A percentile compares a stretch with the other conserved stretches of the same genome.
Conservation (phyloP, 1,284 basidiomycete genomes). For the Golubevia sp. region DNA sequence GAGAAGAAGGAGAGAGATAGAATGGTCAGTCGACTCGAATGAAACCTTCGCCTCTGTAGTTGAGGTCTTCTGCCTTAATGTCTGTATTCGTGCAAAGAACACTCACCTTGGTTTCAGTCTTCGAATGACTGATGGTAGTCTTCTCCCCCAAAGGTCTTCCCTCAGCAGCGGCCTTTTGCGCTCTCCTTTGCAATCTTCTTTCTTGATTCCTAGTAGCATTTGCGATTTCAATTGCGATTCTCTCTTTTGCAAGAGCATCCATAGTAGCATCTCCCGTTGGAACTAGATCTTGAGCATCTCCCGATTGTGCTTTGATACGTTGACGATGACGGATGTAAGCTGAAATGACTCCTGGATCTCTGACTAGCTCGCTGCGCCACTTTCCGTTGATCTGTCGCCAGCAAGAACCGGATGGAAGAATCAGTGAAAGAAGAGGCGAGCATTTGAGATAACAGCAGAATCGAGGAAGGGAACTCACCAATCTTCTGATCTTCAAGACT, state of each 20-base stretch:
- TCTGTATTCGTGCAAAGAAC: slow-evolving; percentile 46
- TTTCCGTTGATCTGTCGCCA: slow-evolving; percentile 31
- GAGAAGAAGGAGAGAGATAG: background rate
- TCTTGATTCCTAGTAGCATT: slow-evolving; percentile 56
- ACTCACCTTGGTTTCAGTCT: background rate
- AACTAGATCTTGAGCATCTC: slow-evolving; percentile 52
- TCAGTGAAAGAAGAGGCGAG: background rate
- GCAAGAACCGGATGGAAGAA: background rate
- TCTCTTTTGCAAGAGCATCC: slow-evolving; percentile 49
- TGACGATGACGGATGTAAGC: slow-evolving; percentile 57
- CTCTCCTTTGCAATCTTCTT: slow-evolving; percentile 51
- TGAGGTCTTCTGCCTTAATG: slow-evolving; percentile 28
- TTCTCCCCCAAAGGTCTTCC: slow-evolving; percentile 17
- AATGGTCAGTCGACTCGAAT: background rate
- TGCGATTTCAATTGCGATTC: slow-evolving; percentile 51
- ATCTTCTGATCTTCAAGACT: slow-evolving; percentile 38
- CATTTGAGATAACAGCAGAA: too few relatives aligned
- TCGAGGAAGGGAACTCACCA: slow-evolving; percentile 7
- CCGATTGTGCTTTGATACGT: slow-evolving; percentile 55
- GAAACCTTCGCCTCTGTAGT: background rate
- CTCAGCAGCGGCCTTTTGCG: slow-evolving; percentile 49
- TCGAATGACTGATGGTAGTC: too few relatives aligned
- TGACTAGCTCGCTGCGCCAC: slow-evolving; percentile 58
- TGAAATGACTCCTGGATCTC: slow-evolving; percentile 54
- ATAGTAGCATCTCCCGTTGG: slow-evolving; percentile 56